Evolutionary conservation across 345 rosid species (phyloP).

Genomic region (Noccaea bulbosa): DNA sequence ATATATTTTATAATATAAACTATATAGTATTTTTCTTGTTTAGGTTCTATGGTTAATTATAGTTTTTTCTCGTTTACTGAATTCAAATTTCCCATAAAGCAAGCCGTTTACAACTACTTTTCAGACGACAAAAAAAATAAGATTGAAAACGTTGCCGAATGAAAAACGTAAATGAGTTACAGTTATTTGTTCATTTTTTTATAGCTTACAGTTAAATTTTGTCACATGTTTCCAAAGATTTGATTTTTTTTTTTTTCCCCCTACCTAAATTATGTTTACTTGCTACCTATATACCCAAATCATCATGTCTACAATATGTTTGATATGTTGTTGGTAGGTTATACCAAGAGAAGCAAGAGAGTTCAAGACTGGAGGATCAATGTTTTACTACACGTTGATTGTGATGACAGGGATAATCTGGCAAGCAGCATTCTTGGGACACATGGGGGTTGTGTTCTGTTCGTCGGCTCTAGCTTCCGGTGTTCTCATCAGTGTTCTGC

Average conservation of each 20-base stretch:
- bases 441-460: conserved; percentile 61
- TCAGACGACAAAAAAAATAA: background rate
- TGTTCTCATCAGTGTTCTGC: conserved; percentile 50
- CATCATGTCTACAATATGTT: background rate
- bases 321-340: conserved; percentile 42
- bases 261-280: too few relatives aligned
- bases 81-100: background rate
- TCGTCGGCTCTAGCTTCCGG: conserved; percentile 65
- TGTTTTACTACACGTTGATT: conserved; percentile 51
- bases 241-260: too few relatives aligned
- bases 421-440: conserved; percentile 67
- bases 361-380: conserved; percentile 50
- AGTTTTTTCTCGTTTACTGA: too few relatives aligned
- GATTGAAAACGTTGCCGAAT: too few relatives aligned
- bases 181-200: too few relatives aligned
- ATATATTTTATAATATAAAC: too few relatives aligned
- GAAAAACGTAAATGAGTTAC: too few relatives aligned
- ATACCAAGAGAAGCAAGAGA: conserved; percentile 64
- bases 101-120: background rate
- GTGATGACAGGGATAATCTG: conserved; percentile 45
- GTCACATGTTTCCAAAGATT: too few relatives aligned
- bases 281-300: too few relatives aligned
- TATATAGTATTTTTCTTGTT: too few relatives aligned
- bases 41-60: too few relatives aligned
- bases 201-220: too few relatives aligned